phyloP scores from a whole-genome alignment of 768 basidiomycete species.

The Mycena vulgaris region DNA sequence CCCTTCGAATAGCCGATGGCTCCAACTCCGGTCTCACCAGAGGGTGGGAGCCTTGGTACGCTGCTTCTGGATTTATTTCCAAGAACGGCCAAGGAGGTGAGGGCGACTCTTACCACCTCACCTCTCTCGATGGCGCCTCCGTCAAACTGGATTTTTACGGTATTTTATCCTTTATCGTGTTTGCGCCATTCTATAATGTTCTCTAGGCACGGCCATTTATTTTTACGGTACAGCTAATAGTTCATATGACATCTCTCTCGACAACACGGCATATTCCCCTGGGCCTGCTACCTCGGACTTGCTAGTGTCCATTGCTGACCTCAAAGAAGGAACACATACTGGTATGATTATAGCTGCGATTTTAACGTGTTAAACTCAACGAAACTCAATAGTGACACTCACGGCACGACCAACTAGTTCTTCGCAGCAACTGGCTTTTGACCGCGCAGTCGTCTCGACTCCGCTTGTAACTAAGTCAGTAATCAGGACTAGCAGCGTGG shows the following conservation, averaged over 20 bases:
- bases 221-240: conserved; percentile 25
- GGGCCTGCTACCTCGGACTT: conserved; percentile 1
- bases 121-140: conserved; percentile 19
- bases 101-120: conserved; percentile 28
- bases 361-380: neutral
- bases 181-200: neutral
- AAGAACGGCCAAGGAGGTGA: conserved; percentile 6
- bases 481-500: neutral
- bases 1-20: conserved; percentile 16
- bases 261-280: neutral
- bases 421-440: conserved; percentile 30
- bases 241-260: conserved; percentile 18
- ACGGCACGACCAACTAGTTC: conserved; percentile 13
- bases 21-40: conserved; percentile 17
- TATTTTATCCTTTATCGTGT: neutral
- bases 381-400: conserved; percentile 15
- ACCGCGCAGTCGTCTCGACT: conserved; percentile 26
- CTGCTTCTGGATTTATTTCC: conserved; percentile 9
- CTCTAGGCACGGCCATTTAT: conserved; percentile 22
- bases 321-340: conserved; percentile 13
- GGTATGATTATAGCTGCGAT: neutral
- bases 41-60: conserved; percentile 28
- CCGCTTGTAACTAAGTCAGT: conserved; percentile 21
- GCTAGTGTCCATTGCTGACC: conserved; percentile 7
- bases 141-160: conserved; percentile 28